These are phyloP conservation scores for Pontederia crassipes DNA, from an alignment of 176 grass and related monocot species.

Conservation along the genomic window DNA sequence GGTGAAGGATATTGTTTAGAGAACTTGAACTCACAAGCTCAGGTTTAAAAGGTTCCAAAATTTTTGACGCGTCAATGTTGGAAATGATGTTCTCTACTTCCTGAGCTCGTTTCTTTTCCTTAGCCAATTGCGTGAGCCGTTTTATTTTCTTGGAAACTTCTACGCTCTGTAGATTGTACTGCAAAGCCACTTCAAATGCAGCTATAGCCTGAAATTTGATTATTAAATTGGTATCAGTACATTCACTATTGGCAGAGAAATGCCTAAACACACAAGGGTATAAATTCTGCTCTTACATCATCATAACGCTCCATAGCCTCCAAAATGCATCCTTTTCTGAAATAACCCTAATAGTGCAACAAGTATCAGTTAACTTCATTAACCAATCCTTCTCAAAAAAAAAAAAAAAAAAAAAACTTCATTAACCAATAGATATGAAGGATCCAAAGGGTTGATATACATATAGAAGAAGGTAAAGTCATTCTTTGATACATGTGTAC, in stretches of 20 bases:
- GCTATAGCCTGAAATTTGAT: slow-evolving; percentile 47
- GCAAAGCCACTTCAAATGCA: slow-evolving; percentile 72
- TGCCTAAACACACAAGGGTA: not conserved
- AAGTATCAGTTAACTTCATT: slow-evolving; percentile 15
- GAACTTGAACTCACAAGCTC: slow-evolving; percentile 55
- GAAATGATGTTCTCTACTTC: slow-evolving; percentile 66
- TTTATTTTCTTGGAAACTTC: slow-evolving; percentile 92
- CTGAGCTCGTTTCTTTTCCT: slow-evolving; percentile 61
- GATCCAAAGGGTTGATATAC: not conserved
- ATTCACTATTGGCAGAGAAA: not conserved
- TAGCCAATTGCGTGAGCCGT: slow-evolving; percentile 64
- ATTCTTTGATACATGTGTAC: slow-evolving; percentile 19
- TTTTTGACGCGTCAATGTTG: slow-evolving; percentile 52
- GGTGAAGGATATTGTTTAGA: not conserved
- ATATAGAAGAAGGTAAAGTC: not conserved
- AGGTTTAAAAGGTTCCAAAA: slow-evolving; percentile 56
- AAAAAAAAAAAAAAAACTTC: slow-evolving; percentile 22
- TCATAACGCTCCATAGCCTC: slow-evolving; percentile 92
- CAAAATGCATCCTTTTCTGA: slow-evolving; percentile 87
- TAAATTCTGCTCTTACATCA: slow-evolving; percentile 46
- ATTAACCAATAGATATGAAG: not conserved
- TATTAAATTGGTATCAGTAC: not conserved
- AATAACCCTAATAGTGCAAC: slow-evolving; percentile 73
- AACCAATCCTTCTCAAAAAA: no score
- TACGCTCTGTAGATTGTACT: slow-evolving; percentile 78